Evolutionary conservation across 768 basidiomycete genomes (phyloP).

Genomic region (Mycena pura): DNA sequence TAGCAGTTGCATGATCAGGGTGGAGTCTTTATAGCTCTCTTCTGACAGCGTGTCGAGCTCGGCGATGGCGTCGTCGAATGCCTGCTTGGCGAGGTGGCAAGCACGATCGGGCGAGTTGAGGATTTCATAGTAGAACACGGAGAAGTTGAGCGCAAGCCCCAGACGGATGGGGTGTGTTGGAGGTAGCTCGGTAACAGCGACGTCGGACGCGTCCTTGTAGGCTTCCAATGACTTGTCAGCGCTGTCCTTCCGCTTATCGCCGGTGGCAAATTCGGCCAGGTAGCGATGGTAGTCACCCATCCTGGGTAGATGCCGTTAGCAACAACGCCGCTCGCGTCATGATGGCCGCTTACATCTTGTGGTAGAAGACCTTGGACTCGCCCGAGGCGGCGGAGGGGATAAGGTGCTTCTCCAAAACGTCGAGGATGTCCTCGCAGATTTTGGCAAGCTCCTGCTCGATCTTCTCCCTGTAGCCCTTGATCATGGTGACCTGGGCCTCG

Average conservation of each 20-base stretch:
- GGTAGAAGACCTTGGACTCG: constrained; percentile 99
- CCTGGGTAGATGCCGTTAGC: constrained; percentile 55
- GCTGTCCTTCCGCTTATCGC: constrained; percentile 95
- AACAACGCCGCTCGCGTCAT: constrained; percentile 3
- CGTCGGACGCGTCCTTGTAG: constrained; percentile 97
- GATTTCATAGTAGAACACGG: constrained; percentile 99
- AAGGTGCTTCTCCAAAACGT: constrained; percentile 97
- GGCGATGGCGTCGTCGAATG: constrained; percentile 98
- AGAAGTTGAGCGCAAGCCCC: constrained; percentile 98
- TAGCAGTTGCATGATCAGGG: constrained; percentile 95
- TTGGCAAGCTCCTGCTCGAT: constrained; percentile 96
- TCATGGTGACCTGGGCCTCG: constrained; percentile 94
- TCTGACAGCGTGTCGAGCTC: constrained; percentile 98
- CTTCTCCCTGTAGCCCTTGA: constrained; percentile 97
- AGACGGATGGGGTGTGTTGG: constrained; percentile 98
- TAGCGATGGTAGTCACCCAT: constrained; percentile 99
- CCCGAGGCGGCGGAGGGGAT: constrained; percentile 96
- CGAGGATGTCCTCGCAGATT: constrained; percentile 98
- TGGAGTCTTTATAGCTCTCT: constrained; percentile 99
- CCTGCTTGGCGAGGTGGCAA: constrained; percentile 98
- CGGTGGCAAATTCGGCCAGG: constrained; percentile 97
- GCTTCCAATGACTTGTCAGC: constrained; percentile 97
- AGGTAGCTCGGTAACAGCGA: constrained; percentile 94
- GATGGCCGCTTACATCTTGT: constrained; percentile 83
- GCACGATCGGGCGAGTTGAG: constrained; percentile 98